These are phyloP conservation scores for Leccinum fibrillosum DNA, from an alignment of 768 basidiomycete genomes.

Conservation along the genomic window DNA sequence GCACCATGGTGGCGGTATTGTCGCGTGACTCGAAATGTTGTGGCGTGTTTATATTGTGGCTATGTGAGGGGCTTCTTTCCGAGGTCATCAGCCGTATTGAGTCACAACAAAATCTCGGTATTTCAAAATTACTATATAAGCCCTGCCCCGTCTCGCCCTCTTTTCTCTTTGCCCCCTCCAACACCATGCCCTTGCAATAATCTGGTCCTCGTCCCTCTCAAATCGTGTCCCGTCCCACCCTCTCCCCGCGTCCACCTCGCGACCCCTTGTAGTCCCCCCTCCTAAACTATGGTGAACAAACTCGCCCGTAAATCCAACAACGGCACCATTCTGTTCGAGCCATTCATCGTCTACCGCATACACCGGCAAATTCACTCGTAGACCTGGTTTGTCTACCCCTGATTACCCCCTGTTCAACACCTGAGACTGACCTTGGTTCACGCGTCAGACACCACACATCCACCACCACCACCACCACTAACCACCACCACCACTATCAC, in stretches of 20 bases:
- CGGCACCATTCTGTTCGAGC: slow-evolving; percentile 86
- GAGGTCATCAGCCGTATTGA: slow-evolving; percentile 27
- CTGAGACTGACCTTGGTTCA: slow-evolving; percentile 6
- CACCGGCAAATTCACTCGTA: slow-evolving; percentile 42
- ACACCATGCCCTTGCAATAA: slow-evolving; percentile 39
- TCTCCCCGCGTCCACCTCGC: slow-evolving; percentile 23
- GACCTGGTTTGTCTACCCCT: slow-evolving; percentile 19
- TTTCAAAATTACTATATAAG: slow-evolving; percentile 46
- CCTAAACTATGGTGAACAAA: slow-evolving; percentile 77
- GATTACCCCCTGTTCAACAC: too few relatives aligned
- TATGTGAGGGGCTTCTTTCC: slow-evolving; percentile 30
- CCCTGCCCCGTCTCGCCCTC: slow-evolving; percentile 22
- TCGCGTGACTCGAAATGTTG: slow-evolving; percentile 27
- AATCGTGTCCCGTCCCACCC: slow-evolving; percentile 1
- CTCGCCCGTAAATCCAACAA: slow-evolving; percentile 76
- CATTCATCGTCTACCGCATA: slow-evolving; percentile 87
- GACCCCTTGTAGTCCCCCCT: slow-evolving; percentile 27
- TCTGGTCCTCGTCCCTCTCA: slow-evolving; percentile 13
- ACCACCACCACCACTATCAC: not conserved
- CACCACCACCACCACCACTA: not conserved
- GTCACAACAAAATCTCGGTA: slow-evolving; percentile 31
- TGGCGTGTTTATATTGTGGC: slow-evolving; percentile 24
- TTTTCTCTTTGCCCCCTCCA: slow-evolving; percentile 17
- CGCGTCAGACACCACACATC: slow-evolving; percentile 18
- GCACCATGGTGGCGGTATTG: slow-evolving; percentile 15